Evolutionary conservation across 192 early-diverging fungal species (phyloP).

Genomic region (Linderina pennispora): DNA sequence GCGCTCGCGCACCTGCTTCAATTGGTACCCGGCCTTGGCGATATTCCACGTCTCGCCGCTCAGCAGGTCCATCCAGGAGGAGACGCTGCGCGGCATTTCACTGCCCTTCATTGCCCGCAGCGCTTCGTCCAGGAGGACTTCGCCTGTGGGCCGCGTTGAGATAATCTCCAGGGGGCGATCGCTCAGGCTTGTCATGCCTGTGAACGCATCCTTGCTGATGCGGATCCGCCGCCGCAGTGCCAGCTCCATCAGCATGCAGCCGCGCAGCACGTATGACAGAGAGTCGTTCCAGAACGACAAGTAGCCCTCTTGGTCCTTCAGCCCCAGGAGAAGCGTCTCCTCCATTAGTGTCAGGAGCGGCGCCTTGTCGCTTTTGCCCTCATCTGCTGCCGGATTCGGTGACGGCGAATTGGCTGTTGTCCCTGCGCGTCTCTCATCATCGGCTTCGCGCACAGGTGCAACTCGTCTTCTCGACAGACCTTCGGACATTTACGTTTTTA

Average conservation of each 20-base stretch:
- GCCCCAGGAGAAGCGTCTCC: slow-evolving; percentile 86
- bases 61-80: slow-evolving; percentile 95
- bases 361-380: slow-evolving; percentile 36
- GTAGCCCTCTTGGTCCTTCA: slow-evolving; percentile 92
- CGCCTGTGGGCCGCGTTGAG: slow-evolving; percentile 78
- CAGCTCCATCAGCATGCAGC: slow-evolving; percentile 94
- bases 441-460: slow-evolving; percentile 24
- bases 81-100: slow-evolving; percentile 67
- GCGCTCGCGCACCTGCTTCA: slow-evolving; percentile 96
- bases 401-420: too few species aligned
- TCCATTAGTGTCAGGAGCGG: slow-evolving; percentile 92
- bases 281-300: slow-evolving; percentile 99
- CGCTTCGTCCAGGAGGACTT: slow-evolving; percentile 94
- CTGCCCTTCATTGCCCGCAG: slow-evolving; percentile 87
- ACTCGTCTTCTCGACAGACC: slow-evolving; percentile 40
- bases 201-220: slow-evolving; percentile 76
- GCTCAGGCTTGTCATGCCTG: slow-evolving; percentile 54
- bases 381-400: not conserved
- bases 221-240: slow-evolving; percentile 87
- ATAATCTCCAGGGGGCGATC: slow-evolving; percentile 85
- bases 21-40: slow-evolving; percentile 92
- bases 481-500: slow-evolving; percentile 25
- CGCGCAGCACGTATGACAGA: slow-evolving; percentile 92
- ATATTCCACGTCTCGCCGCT: slow-evolving; percentile 99
- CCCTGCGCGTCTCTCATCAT: slow-evolving; percentile 2